A percentile compares a stretch with the other conserved stretches of the same genome.
Evolutionary conservation across 306 rosid species (phyloP).

Genomic region (Glycine soja): DNA sequence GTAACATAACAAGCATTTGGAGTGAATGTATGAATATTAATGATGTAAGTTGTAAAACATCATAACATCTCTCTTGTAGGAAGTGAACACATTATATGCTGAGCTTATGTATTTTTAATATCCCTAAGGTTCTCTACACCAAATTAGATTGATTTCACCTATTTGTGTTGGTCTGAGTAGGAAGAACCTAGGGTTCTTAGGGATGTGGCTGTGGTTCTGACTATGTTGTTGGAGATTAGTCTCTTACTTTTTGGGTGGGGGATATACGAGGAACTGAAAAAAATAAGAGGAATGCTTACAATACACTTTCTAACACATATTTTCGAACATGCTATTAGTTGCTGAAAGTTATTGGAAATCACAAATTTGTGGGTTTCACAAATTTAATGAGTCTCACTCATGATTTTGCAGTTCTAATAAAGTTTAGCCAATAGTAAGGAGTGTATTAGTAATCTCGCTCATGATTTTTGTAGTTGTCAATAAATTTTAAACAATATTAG

Average conservation of each 20-base stretch:
- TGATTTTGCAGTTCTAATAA: neutral
- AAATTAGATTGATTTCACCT: neutral
- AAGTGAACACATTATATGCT: neutral
- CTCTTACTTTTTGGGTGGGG: neutral
- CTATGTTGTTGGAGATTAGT: neutral
- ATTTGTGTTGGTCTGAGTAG: neutral
- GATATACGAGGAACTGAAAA: neutral
- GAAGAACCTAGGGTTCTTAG: neutral
- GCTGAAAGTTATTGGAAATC: neutral
- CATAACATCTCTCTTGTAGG: neutral
- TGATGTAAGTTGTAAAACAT: neutral
- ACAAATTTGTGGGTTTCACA: neutral
- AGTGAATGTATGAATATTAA: conserved; percentile 3
- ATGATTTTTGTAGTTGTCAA: neutral
- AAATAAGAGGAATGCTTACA: neutral
- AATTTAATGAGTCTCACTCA: neutral
- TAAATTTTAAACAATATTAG: neutral
- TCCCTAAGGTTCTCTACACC: neutral
- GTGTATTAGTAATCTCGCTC: neutral
- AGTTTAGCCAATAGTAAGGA: neutral
- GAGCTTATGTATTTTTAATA: neutral
- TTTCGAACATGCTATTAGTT: neutral
- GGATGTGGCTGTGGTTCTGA: neutral
- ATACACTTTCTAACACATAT: neutral
- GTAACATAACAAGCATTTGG: neutral